phyloP scores from a whole-genome alignment of 139 green algal species.

The Micractinium conductrix region DNA sequence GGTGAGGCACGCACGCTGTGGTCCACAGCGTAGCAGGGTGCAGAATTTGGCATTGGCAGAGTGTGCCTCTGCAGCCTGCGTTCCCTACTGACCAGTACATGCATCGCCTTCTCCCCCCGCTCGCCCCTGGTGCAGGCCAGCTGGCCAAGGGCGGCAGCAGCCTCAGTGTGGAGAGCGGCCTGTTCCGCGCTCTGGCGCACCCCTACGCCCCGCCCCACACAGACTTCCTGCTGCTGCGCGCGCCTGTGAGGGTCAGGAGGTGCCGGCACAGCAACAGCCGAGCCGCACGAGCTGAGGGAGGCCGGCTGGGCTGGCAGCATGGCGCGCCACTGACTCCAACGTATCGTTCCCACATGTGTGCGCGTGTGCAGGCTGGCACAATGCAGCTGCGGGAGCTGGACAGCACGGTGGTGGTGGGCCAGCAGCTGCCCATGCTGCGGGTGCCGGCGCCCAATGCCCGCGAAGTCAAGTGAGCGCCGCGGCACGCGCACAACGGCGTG shows the following conservation, averaged over 20 bases:
- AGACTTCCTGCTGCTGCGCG: constrained; percentile 87
- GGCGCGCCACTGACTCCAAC: background rate
- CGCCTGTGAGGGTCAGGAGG: background rate
- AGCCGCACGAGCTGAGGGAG: too few species aligned
- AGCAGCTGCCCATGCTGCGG: constrained; percentile 73
- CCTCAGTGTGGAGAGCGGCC: constrained; percentile 53
- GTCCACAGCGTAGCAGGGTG: too few species aligned
- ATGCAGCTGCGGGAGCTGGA: constrained; percentile 75
- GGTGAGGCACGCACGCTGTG: too few species aligned
- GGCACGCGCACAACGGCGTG: too few species aligned
- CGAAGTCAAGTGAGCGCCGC: constrained; percentile 43
- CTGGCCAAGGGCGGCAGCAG: constrained; percentile 44
- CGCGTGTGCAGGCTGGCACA: constrained; percentile 41
- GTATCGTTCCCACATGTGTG: too few species aligned
- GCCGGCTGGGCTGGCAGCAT: background rate
- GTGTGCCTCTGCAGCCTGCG: too few species aligned
- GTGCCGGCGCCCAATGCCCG: constrained; percentile 38
- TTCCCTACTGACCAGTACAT: too few species aligned
- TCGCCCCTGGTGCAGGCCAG: constrained; percentile 12
- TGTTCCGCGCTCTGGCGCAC: constrained; percentile 71
- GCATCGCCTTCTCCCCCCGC: too few species aligned
- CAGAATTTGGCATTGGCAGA: too few species aligned
- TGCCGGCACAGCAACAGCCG: background rate
- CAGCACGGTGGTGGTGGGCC: constrained; percentile 64
- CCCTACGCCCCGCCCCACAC: constrained; percentile 54